Conservation (phyloP, 2,329 filamentous ascomycete genomes). For the Aureobasidium mangrovei region DNA sequence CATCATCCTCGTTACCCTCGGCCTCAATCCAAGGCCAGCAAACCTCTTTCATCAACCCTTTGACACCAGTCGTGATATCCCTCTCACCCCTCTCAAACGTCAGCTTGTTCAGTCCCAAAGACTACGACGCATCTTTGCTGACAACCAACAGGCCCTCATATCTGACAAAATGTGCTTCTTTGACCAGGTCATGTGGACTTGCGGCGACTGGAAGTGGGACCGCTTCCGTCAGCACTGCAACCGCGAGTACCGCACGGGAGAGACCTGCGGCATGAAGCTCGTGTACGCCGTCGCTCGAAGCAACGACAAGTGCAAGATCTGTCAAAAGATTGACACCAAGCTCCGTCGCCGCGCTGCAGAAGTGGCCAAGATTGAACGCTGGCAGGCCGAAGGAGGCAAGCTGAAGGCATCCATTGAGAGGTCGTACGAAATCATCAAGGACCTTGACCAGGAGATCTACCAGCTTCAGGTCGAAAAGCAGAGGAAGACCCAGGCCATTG, state of each 20-base stretch:
- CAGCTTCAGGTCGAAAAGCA: conserved; percentile 41
- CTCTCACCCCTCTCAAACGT: no score
- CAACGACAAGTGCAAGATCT: conserved; percentile 65
- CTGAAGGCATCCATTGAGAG: conserved; percentile 55
- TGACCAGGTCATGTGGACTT: conserved; percentile 76
- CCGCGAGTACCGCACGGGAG: conserved; percentile 89
- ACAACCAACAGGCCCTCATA: conserved; percentile 20
- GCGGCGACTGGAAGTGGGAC: conserved; percentile 91
- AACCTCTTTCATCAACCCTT: not conserved
- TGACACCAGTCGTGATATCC: conserved; percentile 21
- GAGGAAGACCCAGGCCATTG: conserved; percentile 18
- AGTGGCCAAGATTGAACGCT: conserved; percentile 63
- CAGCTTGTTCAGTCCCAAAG: no score
- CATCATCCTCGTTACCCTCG: not conserved
- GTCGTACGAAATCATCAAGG: conserved; percentile 62
- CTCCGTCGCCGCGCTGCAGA: conserved; percentile 66
- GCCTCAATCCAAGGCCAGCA: no score
- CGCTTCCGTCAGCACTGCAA: conserved; percentile 88
- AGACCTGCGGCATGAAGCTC: conserved; percentile 90
- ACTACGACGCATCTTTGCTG: not conserved
- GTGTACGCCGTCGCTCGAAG: conserved; percentile 65
- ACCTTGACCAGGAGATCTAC: conserved; percentile 59
- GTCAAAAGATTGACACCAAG: conserved; percentile 84
- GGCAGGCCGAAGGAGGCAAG: conserved; percentile 60
- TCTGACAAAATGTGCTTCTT: conserved; percentile 75